These are phyloP conservation scores for Boletus speciosus DNA, from an alignment of 768 basidiomycete genomes.

Conservation along the genomic window DNA sequence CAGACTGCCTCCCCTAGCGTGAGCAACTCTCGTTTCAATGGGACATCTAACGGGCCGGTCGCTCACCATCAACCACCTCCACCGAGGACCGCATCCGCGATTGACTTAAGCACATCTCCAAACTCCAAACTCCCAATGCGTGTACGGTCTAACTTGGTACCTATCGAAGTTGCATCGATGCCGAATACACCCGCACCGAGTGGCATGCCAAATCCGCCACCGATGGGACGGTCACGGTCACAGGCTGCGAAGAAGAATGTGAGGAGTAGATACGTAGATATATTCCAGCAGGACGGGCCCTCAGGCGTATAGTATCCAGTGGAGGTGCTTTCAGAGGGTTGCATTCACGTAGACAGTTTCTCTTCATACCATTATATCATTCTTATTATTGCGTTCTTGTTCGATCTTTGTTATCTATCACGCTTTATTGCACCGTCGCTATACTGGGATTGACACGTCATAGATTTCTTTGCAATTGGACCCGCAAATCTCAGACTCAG, in stretches of 20 bases:
- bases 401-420: conserved; percentile 24
- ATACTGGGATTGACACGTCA: not conserved
- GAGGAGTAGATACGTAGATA: conserved; percentile 85
- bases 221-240: conserved; percentile 51
- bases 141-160: conserved; percentile 63
- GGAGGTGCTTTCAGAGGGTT: not conserved
- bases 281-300: conserved; percentile 61
- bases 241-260: conserved; percentile 69
- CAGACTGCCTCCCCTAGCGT: conserved; percentile 82
- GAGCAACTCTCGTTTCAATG: conserved; percentile 34
- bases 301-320: conserved; percentile 8
- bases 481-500: not conserved
- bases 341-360: conserved; percentile 1
- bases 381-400: conserved; percentile 13
- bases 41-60: conserved; percentile 22
- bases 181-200: conserved; percentile 30
- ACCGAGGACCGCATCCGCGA: conserved; percentile 58
- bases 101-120: conserved; percentile 54
- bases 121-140: conserved; percentile 52
- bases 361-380: conserved; percentile 19
- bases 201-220: conserved; percentile 28
- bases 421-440: conserved; percentile 8
- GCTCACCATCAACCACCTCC: conserved; percentile 17
- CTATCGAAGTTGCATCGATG: conserved; percentile 38
- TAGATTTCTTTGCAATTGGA: conserved; percentile 1